Base-by-base conservation (phyloP, 2,329 filamentous ascomycete species). In the Herpotrichia juniperi region DNA sequence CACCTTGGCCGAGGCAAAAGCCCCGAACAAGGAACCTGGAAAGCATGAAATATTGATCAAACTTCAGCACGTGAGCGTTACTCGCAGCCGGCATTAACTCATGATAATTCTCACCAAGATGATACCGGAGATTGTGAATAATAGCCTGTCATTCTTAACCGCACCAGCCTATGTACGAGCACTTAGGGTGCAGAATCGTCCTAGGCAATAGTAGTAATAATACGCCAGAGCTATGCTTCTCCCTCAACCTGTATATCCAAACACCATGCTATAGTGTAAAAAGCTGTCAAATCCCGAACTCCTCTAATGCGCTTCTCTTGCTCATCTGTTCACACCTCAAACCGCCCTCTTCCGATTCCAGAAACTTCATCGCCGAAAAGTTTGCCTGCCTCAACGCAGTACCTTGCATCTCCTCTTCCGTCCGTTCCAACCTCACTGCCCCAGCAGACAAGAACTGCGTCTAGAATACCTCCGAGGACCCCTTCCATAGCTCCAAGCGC, bases 401-500 rank as follows among this genome's bases (percentile, higher is more conserved):
- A 97, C 42, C 89, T 87, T 39, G 81, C 83, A 61, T 86, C 83
- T 4, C 87, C 88, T 83, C 85, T 61, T 75, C 88, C 69, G 46
- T 72, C 66, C 3, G 57, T 53, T 2, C 70, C 73, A 1, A 72
- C 69, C 82, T 99, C 94, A 66, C 91, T 96, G 22, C 90, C 92
- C 84, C 96, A 97, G 78, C 94, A 99, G 11, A 99, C 88, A 21
- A 97, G 84, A 30, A 91, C 87, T 2, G 89, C 92, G 73, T 96
- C 92, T 4, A 96, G 84, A 46, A 96, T 92, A 47, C 91, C 91
- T 46, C 90, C 90, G 21, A 96, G 77, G 16, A 96, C 89, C 12
- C 91, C 90, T 70, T 96, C 93, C 83, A 96, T 93, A 1, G 92
- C 89, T 22, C 92, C 91, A 45, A 99, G 79, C 1, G 97, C 87